These are phyloP conservation scores for Dothideomycetes sp. DNA, from an alignment of 2,329 filamentous ascomycete species.

Conservation along the genomic window DNA sequence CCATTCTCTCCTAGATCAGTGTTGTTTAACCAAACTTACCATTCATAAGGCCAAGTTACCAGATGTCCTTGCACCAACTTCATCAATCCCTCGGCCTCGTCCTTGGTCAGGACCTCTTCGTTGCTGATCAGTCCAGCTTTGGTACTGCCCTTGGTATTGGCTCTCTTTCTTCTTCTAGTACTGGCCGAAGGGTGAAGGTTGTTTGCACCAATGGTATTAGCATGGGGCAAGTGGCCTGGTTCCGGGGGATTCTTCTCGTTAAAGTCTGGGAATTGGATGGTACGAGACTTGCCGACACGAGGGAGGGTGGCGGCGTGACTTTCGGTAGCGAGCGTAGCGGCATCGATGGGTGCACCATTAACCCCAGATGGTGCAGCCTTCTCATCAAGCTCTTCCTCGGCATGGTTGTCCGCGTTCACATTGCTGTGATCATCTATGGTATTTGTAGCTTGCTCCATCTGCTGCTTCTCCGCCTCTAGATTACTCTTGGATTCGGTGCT, in stretches of 20 bases:
- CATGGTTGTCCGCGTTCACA: slow-evolving; percentile 10
- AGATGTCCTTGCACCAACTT: slow-evolving; percentile 77
- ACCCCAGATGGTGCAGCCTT: slow-evolving; percentile 16
- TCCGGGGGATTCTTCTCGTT: slow-evolving; percentile 12
- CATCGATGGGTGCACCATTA: neutral
- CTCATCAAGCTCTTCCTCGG: slow-evolving; percentile 19
- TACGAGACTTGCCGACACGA: slow-evolving; percentile 16
- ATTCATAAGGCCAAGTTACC: slow-evolving; percentile 91
- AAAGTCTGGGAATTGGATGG: slow-evolving; percentile 26
- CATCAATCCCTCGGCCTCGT: slow-evolving; percentile 73
- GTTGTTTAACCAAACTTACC: slow-evolving; percentile 39
- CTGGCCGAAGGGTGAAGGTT: slow-evolving; percentile 2
- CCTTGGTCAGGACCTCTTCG: slow-evolving; percentile 66
- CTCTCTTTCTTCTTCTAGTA: slow-evolving; percentile 56
- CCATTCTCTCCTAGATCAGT: neutral
- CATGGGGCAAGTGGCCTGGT: slow-evolving; percentile 18
- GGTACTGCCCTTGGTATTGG: slow-evolving; percentile 60
- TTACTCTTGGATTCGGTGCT: neutral
- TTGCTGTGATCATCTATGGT: slow-evolving; percentile 15
- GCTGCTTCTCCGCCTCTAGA: slow-evolving; percentile 12
- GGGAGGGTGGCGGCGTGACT: neutral
- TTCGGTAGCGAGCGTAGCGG: no score
- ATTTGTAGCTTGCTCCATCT: slow-evolving; percentile 13
- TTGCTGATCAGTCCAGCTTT: slow-evolving; percentile 46
- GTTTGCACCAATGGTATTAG: slow-evolving; percentile 7